Base-by-base conservation (phyloP, 2,329 filamentous ascomycete species). In the Fusarium bactridioides region DNA sequence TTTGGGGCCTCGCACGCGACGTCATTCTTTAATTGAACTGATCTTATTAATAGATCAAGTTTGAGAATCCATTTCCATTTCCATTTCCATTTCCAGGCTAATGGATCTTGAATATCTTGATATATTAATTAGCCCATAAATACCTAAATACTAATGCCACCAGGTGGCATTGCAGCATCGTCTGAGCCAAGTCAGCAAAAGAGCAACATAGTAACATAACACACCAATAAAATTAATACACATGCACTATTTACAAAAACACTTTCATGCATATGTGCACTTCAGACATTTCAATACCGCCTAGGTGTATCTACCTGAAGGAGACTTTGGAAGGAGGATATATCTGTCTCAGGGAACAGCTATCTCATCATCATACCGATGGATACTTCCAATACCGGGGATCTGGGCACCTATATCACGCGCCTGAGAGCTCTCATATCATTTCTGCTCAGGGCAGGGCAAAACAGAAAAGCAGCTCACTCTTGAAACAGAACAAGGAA, bases 11-110 rank as follows among this genome's bases (percentile, higher is more conserved):
- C 25, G 25, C 23, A 15, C 37, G 33, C 69, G 61, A 71, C 58
- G 66, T 73, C 70, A 71, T 72, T 60, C 33, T 50, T 13, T 33
- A 31, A 67, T 70, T 55, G 37, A 60, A 33, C 33, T 40, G 37
- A 31, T 33, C 40, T 56, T 27, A 51, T 50, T 33, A 50, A 50
- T 50, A 23, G 12, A 35, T 25, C 29, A 35, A 25, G 18, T 19
- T 15, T 23, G 29, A 23, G 21, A 21, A 31, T 23, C 21, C 15
- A 31, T 31, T 13, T 45, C 27, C 27, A 31, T 31, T 31, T 23
- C 21, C 15, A 31, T 31, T 13, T 45, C 27, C 27, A 31, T 31
- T 31, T 16, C 15, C 27, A 31, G 33, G 47, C 29, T 50, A 50
- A 40, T 21, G 7, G 37, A 40, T n/a, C 29, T 37, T 37, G 29